Base-by-base conservation (phyloP, 306 rosid species). In the Morella rubra region DNA sequence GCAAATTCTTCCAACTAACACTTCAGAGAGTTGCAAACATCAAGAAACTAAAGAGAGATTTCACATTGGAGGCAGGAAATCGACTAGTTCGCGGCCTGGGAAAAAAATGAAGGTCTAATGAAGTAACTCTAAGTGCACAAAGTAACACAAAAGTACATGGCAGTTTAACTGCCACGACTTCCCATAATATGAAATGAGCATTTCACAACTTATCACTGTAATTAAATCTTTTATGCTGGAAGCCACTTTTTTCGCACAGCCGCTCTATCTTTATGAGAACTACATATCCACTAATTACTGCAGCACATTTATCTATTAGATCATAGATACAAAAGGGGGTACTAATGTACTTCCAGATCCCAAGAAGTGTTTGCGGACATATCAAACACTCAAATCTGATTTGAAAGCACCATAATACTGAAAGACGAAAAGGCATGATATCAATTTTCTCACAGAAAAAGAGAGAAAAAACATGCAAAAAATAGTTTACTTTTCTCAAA, bases 401-500 rank as follows among this genome's bases (percentile, higher is more conserved):
- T 3, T 14, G 9, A 64, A 62, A 62, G 16, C 69, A 37, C 69
- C 45, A 37, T 15, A 32, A 5, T 27, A 61, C 37, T 8, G 9
- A 37, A 37, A 62, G 40, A 8, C 5, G 20, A 62, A 62, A 65
- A 44, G 70, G 50, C 0, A 27, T 13, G 49, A 16, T 32, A 42
- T 18, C 50, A 65, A 16, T 65, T 41, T 65, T 4, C 71, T 65
- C 15, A 18, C 4, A 8, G 19, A 44, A 75, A 47, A 69, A 45
- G 13, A 58, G 40, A 52, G 14, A 54, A 20, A 20, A 75, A 55
- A 45, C 37, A 18, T 5, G 49, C 42, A 15, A 67, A 65, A 52
- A 24, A 14, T 8, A 46, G 10, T 41, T 53, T 14, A 11, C 73
- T 55, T 71, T 55, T 59, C 64, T 61, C 76, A 74, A 32, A 76